Percentiles rank a stretch among this genome's conserved stretches.
These are phyloP conservation scores for Colletotrichum cereale DNA, from an alignment of 2,329 filamentous ascomycete species.

Conservation along the genomic window DNA sequence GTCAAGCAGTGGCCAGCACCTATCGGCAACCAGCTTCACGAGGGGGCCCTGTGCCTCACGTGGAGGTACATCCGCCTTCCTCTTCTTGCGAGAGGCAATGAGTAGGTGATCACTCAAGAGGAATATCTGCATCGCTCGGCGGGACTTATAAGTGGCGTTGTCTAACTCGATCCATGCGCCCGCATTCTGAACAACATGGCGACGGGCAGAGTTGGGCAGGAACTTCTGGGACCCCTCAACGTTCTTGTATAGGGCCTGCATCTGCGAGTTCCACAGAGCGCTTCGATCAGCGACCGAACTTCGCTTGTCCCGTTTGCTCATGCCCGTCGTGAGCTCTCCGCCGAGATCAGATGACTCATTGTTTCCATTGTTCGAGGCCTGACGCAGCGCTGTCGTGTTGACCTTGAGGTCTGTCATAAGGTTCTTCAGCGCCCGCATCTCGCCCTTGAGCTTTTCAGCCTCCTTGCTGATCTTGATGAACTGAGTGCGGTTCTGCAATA, in stretches of 20 bases:
- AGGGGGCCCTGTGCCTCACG: conserved; percentile 61
- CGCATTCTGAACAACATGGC: conserved; percentile 94
- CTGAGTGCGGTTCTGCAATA: conserved; percentile 96
- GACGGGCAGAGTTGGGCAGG: conserved; percentile 87
- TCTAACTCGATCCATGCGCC: conserved; percentile 96
- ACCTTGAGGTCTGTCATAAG: conserved; percentile 93
- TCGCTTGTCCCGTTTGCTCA: conserved; percentile 83
- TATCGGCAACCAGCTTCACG: conserved; percentile 89
- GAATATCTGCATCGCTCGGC: conserved; percentile 90
- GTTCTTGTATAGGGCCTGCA: conserved; percentile 91
- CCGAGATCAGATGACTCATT: conserved; percentile 62
- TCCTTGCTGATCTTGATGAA: conserved; percentile 99
- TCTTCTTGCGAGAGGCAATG: conserved; percentile 92
- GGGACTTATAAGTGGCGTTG: conserved; percentile 95
- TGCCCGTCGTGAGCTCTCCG: conserved; percentile 63
- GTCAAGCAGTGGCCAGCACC: conserved; percentile 93
- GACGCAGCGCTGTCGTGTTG: conserved; percentile 76
- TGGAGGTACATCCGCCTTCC: conserved; percentile 77
- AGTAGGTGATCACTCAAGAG: conserved; percentile 94
- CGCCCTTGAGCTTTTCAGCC: conserved; percentile 95
- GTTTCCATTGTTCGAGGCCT: conserved; percentile 68
- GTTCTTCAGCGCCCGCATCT: conserved; percentile 91
- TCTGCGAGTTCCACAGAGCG: conserved; percentile 76
- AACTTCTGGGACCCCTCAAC: conserved; percentile 99
- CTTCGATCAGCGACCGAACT: conserved; percentile 85